A percentile compares a stretch with the other conserved stretches of the same genome.
phyloP scores from a whole-genome alignment of 352 stramenopile species.

The Globisporangium emineosum region DNA sequence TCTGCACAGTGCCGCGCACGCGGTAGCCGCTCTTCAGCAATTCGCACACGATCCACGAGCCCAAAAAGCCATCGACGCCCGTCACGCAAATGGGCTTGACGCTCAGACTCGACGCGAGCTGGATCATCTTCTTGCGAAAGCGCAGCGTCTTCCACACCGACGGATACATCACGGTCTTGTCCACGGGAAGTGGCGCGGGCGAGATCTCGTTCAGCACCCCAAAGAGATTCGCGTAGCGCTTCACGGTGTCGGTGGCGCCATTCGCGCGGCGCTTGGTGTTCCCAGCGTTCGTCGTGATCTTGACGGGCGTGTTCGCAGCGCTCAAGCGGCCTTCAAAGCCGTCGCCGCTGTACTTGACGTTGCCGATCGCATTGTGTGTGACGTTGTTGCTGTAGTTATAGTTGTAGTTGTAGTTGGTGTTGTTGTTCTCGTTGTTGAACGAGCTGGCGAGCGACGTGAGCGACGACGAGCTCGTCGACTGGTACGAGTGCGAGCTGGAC shows the following conservation, averaged over 20 bases:
- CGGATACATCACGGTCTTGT: conserved; percentile 55
- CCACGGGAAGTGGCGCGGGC: conserved; percentile 4
- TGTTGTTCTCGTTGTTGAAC: conserved; percentile 18
- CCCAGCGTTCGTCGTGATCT: background rate
- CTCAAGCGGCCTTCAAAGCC: conserved; percentile 11
- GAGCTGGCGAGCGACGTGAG: conserved; percentile 17
- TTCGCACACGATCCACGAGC: conserved; percentile 84
- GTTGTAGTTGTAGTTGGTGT: conserved; percentile 3
- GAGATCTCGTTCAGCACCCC: conserved; percentile 18
- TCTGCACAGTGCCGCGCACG: conserved; percentile 84
- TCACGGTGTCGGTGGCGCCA: conserved; percentile 10
- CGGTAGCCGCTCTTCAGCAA: conserved; percentile 73
- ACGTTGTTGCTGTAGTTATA: conserved; percentile 19
- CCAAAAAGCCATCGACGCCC: conserved; percentile 81
- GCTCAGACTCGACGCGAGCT: conserved; percentile 63
- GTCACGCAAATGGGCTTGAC: conserved; percentile 86
- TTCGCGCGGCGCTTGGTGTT: conserved; percentile 13
- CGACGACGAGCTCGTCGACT: conserved; percentile 25
- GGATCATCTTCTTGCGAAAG: conserved; percentile 83
- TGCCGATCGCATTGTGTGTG: conserved; percentile 15
- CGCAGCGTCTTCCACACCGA: conserved; percentile 77
- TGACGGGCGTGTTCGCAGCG: conserved; percentile 15
- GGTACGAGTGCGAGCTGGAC: conserved; percentile 16
- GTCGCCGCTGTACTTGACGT: conserved; percentile 6
- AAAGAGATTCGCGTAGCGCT: conserved; percentile 21